These are phyloP conservation scores for Suillus sp. DNA, from an alignment of 768 basidiomycete species.

Conservation along the genomic window DNA sequence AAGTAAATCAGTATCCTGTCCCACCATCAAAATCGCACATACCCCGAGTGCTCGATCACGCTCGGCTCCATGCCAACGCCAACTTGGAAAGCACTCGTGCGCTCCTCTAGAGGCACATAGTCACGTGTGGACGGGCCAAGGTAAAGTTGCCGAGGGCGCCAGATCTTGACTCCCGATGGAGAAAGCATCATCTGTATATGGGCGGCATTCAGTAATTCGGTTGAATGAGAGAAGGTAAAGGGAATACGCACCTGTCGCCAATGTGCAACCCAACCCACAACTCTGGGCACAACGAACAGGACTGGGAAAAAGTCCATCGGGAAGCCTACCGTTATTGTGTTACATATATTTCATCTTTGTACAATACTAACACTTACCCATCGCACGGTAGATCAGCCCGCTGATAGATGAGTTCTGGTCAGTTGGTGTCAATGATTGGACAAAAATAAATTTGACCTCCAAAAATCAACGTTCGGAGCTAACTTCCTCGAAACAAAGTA, in stretches of 20 bases:
- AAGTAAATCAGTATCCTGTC: constrained; percentile 9
- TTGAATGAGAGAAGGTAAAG: constrained; percentile 1
- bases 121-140: constrained; percentile 74
- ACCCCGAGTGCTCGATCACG: constrained; percentile 74
- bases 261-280: constrained; percentile 92
- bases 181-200: constrained; percentile 82
- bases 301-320: constrained; percentile 95
- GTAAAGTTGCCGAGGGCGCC: constrained; percentile 87
- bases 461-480: constrained; percentile 92
- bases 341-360: constrained; percentile 8
- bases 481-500: constrained; percentile 83
- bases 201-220: background rate
- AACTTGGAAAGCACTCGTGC: constrained; percentile 47
- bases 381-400: constrained; percentile 87
- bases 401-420: constrained; percentile 38
- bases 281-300: constrained; percentile 87
- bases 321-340: constrained; percentile 58
- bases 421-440: background rate
- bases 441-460: constrained; percentile 43
- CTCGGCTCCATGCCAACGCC: constrained; percentile 63
- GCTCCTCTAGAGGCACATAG: constrained; percentile 67
- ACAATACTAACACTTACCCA: constrained; percentile 55
- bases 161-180: constrained; percentile 88
- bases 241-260: constrained; percentile 70
- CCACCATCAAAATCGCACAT: constrained; percentile 33